A percentile compares a stretch with the other conserved stretches of the same genome.
These are phyloP conservation scores for Arabidopsis suecica DNA, from an alignment of 345 rosid species.

Conservation along the genomic window DNA sequence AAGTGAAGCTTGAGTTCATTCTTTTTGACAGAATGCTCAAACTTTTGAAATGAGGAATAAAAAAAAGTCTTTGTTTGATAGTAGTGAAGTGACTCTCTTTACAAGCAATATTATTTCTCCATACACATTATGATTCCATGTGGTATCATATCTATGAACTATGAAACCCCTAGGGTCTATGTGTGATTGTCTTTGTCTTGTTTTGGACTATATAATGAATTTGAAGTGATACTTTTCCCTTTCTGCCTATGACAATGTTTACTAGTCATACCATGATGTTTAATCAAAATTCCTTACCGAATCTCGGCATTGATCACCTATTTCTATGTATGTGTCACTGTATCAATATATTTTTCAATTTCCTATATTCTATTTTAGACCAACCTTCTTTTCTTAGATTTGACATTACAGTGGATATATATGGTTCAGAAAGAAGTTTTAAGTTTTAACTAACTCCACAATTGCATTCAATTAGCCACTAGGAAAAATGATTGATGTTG, in stretches of 20 bases:
- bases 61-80: conserved; percentile 29
- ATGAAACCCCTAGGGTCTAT: conserved; percentile 3
- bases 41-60: conserved; percentile 34
- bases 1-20: conserved; percentile 28
- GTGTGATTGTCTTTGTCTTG: conserved; percentile 28
- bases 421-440: conserved; percentile 1
- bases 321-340: background rate
- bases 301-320: conserved; percentile 3
- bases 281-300: conserved; percentile 16
- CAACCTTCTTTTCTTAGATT: conserved; percentile 25
- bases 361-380: conserved; percentile 8
- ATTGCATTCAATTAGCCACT: background rate
- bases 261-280: conserved; percentile 36
- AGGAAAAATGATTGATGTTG: conserved; percentile 2
- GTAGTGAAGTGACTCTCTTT: conserved; percentile 37
- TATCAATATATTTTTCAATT: conserved; percentile 17
- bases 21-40: conserved; percentile 41
- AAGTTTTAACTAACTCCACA: conserved; percentile 23
- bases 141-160: conserved; percentile 7
- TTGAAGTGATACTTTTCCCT: background rate
- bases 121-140: conserved; percentile 21
- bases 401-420: conserved; percentile 15
- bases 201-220: conserved; percentile 15
- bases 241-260: conserved; percentile 33
- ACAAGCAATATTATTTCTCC: conserved; percentile 27